phyloP scores from a whole-genome alignment of 108 stramenopile genomes.

The Cylindrotheca fusiformis region DNA sequence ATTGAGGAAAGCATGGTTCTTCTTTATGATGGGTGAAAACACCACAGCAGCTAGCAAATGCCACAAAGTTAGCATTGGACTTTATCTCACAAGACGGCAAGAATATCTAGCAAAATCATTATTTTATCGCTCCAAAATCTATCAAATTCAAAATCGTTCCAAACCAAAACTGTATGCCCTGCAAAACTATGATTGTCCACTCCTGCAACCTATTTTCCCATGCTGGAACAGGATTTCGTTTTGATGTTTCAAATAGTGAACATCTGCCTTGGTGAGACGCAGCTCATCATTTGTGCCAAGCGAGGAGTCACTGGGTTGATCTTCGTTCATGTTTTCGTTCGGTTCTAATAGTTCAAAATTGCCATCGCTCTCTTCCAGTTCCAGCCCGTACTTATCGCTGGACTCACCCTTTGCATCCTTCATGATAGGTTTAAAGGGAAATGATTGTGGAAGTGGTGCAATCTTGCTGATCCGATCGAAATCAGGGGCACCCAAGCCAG shows the following conservation, averaged over 20 bases:
- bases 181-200: too few relatives aligned
- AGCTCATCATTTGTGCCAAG: background rate
- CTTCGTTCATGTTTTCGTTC: background rate
- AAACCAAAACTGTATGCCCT: too few relatives aligned
- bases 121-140: too few relatives aligned
- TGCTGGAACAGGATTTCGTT: slow-evolving; percentile 8
- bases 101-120: too few relatives aligned
- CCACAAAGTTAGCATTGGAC: too few relatives aligned
- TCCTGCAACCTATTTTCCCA: background rate
- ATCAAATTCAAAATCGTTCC: too few relatives aligned
- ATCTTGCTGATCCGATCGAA: slow-evolving; percentile 27
- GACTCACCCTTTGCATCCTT: background rate
- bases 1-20: too few relatives aligned
- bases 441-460: slow-evolving; percentile 26
- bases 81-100: too few relatives aligned
- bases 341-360: background rate
- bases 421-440: slow-evolving; percentile 6
- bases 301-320: background rate
- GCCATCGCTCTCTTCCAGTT: background rate
- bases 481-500: slow-evolving; percentile 16
- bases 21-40: too few relatives aligned
- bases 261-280: slow-evolving; percentile 10
- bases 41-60: too few relatives aligned
- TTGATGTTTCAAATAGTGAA: slow-evolving; percentile 24
- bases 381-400: background rate